Evolutionary conservation across 2,329 filamentous ascomycete species (phyloP).

Genomic region (Taxawa tesnikishii): DNA sequence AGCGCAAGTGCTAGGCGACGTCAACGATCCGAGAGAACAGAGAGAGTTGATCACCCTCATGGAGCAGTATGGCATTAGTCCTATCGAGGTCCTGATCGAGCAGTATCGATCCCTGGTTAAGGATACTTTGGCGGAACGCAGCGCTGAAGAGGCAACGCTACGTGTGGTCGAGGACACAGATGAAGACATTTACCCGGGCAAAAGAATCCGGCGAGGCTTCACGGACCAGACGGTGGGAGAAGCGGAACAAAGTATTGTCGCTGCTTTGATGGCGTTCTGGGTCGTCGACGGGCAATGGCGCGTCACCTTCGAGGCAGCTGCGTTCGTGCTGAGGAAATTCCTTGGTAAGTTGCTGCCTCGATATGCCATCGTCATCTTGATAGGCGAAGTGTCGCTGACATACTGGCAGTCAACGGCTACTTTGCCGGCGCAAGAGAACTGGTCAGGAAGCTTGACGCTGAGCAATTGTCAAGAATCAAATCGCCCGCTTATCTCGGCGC

Average conservation of each 20-base stretch:
- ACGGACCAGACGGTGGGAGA: conserved; percentile 45
- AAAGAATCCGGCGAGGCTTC: conserved; percentile 58
- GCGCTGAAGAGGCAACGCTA: conserved; percentile 10
- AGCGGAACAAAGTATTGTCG: conserved; percentile 60
- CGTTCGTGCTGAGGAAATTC: conserved; percentile 69
- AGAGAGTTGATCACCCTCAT: conserved; percentile 61
- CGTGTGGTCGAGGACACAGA: conserved; percentile 41
- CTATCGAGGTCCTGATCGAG: conserved; percentile 58
- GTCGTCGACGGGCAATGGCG: conserved; percentile 61
- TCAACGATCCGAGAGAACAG: conserved; percentile 54
- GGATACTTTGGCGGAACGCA: conserved; percentile 8
- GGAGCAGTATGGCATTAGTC: conserved; percentile 59
- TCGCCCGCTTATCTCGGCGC: conserved; percentile 28
- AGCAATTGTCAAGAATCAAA: conserved; percentile 29
- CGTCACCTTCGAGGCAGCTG: conserved; percentile 55
- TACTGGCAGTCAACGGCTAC: conserved; percentile 27
- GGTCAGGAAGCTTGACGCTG: conserved; percentile 36
- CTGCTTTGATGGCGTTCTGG: conserved; percentile 74
- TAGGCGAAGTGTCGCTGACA: no score
- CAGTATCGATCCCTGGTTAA: conserved; percentile 36
- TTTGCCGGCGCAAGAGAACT: conserved; percentile 45
- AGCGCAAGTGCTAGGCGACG: conserved; percentile 62
- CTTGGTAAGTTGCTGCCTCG: no score
- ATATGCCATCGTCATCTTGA: no score
- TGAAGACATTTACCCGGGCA: conserved; percentile 38